Conservation (phyloP, 2,329 filamentous ascomycete genomes). For the Pseudocercospora crystallina region DNA sequence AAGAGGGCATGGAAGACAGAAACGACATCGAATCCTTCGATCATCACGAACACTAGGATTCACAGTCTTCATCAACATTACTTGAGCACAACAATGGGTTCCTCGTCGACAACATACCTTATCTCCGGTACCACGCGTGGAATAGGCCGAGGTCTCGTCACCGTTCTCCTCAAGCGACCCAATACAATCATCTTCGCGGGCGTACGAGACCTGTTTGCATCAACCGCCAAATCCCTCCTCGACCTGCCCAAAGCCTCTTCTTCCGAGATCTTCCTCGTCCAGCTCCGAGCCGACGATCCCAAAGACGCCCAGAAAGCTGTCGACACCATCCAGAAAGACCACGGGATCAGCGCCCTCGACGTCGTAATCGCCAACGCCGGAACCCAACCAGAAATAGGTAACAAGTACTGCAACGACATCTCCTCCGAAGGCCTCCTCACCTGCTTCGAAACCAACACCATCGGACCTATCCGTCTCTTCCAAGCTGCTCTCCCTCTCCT, state of each 20-base stretch:
- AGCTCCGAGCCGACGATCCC: background rate
- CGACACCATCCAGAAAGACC: background rate
- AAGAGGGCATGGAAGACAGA: too few species aligned
- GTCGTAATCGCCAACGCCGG: slow-evolving; percentile 12
- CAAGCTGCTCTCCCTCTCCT: slow-evolving; percentile 1
- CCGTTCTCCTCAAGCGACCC: slow-evolving; percentile 3
- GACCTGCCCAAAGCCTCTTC: slow-evolving; percentile 1
- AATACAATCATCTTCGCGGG: slow-evolving; percentile 10
- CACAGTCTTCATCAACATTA: too few species aligned
- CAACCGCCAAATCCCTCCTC: background rate
- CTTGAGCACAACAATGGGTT: too few species aligned
- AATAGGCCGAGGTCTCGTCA: slow-evolving; percentile 11
- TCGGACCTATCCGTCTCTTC: slow-evolving; percentile 3
- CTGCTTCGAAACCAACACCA: slow-evolving; percentile 6
- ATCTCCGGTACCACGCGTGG: slow-evolving; percentile 10
- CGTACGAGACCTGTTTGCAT: background rate
- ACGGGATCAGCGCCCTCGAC: slow-evolving; percentile 1
- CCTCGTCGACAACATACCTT: background rate
- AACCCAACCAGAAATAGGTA: background rate
- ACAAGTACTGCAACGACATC: too few species aligned
- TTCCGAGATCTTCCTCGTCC: slow-evolving; percentile 3
- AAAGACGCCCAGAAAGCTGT: background rate
- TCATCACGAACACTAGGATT: too few species aligned
- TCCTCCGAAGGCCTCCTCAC: too few species aligned
- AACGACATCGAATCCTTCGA: too few species aligned